Percentiles rank a stretch among this genome's conserved stretches.
These are phyloP conservation scores for Trichocomaceae sp. DNA, from an alignment of 2,329 filamentous ascomycete genomes.

Conservation along the genomic window DNA sequence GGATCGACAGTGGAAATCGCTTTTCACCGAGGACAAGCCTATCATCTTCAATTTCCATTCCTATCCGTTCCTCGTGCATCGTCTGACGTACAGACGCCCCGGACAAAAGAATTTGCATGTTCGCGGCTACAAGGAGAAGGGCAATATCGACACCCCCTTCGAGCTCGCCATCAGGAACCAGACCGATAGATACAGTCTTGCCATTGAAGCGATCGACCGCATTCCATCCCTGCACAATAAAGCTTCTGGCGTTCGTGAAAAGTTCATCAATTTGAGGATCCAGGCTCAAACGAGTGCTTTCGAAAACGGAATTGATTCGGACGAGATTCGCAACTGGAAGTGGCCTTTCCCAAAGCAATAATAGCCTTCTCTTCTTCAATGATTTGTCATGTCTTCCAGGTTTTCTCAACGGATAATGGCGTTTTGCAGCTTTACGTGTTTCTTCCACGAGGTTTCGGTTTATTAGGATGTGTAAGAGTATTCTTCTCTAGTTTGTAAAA, in stretches of 20 bases:
- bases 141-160: constrained; percentile 74
- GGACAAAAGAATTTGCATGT: constrained; percentile 64
- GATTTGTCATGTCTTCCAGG: no score
- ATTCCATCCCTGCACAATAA: constrained; percentile 58
- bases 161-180: constrained; percentile 72
- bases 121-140: constrained; percentile 75
- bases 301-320: constrained; percentile 64
- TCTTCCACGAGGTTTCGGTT: no score
- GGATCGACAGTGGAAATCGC: constrained; percentile 57
- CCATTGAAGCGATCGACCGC: constrained; percentile 68
- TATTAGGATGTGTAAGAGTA: neutral
- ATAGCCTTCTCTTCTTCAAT: neutral
- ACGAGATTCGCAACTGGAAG: constrained; percentile 58
- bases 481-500: neutral
- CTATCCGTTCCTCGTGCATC: constrained; percentile 73
- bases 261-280: constrained; percentile 59
- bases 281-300: constrained; percentile 58
- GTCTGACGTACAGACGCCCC: constrained; percentile 67
- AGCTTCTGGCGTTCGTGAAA: constrained; percentile 56
- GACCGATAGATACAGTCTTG: constrained; percentile 69
- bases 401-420: no score
- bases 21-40: constrained; percentile 67
- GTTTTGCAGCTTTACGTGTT: no score
- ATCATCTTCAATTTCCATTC: constrained; percentile 81
- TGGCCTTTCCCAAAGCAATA: constrained; percentile 47